phyloP scores from a whole-genome alignment of 345 rosid species.

The Sonneratia caseolaris region DNA sequence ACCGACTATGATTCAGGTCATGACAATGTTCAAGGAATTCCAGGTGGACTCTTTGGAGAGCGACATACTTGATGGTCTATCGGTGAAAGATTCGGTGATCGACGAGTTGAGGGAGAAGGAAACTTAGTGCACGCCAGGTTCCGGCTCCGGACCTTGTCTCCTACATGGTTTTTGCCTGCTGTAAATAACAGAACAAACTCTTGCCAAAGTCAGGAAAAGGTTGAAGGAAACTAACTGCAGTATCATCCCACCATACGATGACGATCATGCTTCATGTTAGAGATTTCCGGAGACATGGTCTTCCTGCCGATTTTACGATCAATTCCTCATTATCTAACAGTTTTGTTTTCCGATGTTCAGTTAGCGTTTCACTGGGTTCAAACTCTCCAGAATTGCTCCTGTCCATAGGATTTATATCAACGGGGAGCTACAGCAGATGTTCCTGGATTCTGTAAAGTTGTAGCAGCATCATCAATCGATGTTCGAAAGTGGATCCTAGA shows the following conservation, averaged over 20 bases:
- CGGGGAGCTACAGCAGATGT: background rate
- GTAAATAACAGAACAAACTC: conserved; percentile 2
- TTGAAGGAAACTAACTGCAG: background rate
- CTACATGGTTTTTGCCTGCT: background rate
- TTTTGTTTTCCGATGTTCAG: background rate
- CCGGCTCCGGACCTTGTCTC: background rate
- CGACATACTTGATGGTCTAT: conserved; percentile 61
- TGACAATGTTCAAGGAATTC: conserved; percentile 95
- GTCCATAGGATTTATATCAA: background rate
- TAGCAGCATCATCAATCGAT: background rate
- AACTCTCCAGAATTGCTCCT: background rate
- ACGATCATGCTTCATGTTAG: background rate
- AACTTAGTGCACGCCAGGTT: conserved; percentile 10
- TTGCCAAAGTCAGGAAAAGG: background rate
- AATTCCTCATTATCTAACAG: background rate
- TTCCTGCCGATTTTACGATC: background rate
- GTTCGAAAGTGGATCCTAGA: background rate
- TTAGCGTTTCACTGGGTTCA: background rate
- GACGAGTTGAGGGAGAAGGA: conserved; percentile 52
- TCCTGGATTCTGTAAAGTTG: conserved; percentile 5
- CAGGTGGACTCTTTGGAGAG: conserved; percentile 59
- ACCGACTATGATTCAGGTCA: conserved; percentile 93
- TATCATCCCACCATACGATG: background rate
- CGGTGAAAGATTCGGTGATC: conserved; percentile 49
- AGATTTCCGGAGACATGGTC: too few relatives aligned